Evolutionary conservation across 495 filamentous ascomycete genomes (phyloP).

Genomic region (Penicillium waksmanii): DNA sequence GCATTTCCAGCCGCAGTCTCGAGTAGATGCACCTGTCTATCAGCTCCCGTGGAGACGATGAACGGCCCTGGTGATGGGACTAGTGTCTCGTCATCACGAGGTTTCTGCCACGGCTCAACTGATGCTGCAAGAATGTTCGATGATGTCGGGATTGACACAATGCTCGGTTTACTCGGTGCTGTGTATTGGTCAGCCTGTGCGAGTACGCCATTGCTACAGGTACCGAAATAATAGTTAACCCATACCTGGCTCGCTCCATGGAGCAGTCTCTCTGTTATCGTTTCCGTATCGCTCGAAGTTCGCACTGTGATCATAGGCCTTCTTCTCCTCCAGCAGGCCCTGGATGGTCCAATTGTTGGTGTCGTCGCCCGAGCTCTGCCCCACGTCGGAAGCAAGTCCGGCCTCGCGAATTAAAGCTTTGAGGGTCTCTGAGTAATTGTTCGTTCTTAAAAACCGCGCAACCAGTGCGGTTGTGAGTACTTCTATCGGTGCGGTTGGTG

Average conservation of each 20-base stretch:
- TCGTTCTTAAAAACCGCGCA: slow-evolving; percentile 63
- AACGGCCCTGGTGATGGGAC: slow-evolving; percentile 19
- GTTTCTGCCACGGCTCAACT: slow-evolving; percentile 41
- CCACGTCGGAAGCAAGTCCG: slow-evolving; percentile 50
- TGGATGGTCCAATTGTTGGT: slow-evolving; percentile 62
- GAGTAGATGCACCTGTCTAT: slow-evolving; percentile 54
- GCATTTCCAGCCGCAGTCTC: slow-evolving; percentile 31
- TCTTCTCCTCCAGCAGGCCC: slow-evolving; percentile 67
- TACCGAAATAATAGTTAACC: slow-evolving; percentile 1
- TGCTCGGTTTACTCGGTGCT: slow-evolving; percentile 54
- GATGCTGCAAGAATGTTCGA: slow-evolving; percentile 61
- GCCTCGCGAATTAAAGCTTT: slow-evolving; percentile 65
- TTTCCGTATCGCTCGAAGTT: slow-evolving; percentile 58
- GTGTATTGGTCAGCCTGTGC: slow-evolving; percentile 12
- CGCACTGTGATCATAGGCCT: slow-evolving; percentile 59
- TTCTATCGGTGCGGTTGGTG: slow-evolving; percentile 25
- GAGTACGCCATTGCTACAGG: background rate
- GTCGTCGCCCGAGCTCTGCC: slow-evolving; percentile 46
- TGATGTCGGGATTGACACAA: slow-evolving; percentile 46
- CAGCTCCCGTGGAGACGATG: slow-evolving; percentile 56
- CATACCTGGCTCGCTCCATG: slow-evolving; percentile 58
- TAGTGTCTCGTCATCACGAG: slow-evolving; percentile 12
- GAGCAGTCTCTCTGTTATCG: slow-evolving; percentile 36
- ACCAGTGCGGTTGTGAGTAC: slow-evolving; percentile 53
- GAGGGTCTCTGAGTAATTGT: slow-evolving; percentile 64